Percentiles rank a stretch among this genome's conserved stretches.
These are phyloP conservation scores for Penicillium paxilli DNA, from an alignment of 495 filamentous ascomycete genomes.

Conservation along the genomic window DNA sequence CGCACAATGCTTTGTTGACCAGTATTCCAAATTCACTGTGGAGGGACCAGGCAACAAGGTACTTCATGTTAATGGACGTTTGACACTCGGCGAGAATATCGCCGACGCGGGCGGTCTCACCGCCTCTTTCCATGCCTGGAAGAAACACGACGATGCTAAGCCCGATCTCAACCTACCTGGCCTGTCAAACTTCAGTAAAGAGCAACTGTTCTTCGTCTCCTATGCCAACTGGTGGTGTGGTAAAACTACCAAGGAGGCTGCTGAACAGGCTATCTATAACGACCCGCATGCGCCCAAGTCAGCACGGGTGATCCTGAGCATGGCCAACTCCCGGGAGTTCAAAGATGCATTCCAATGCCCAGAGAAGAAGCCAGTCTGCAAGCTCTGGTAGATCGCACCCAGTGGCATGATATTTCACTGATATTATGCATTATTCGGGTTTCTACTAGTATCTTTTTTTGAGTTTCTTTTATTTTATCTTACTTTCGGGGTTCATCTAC, in stretches of 20 bases:
- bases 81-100: conserved; percentile 75
- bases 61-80: conserved; percentile 65
- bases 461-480: background rate
- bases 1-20: conserved; percentile 68
- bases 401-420: background rate
- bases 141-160: conserved; percentile 51
- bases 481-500: background rate
- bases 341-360: conserved; percentile 66
- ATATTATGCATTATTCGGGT: background rate
- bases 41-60: conserved; percentile 51
- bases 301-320: conserved; percentile 59
- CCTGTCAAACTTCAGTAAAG: conserved; percentile 62
- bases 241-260: conserved; percentile 58
- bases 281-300: conserved; percentile 66
- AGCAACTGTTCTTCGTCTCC: conserved; percentile 72
- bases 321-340: conserved; percentile 69
- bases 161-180: conserved; percentile 63
- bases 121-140: conserved; percentile 68
- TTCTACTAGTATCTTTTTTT: background rate
- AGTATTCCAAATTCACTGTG: conserved; percentile 66
- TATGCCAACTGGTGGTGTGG: conserved; percentile 71
- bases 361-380: conserved; percentile 63
- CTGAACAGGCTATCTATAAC: conserved; percentile 55
- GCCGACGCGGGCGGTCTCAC: conserved; percentile 71
- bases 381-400: conserved; percentile 57